Conservation (phyloP, 2,329 filamentous ascomycete genomes). For the Fusarium bactridioides region DNA sequence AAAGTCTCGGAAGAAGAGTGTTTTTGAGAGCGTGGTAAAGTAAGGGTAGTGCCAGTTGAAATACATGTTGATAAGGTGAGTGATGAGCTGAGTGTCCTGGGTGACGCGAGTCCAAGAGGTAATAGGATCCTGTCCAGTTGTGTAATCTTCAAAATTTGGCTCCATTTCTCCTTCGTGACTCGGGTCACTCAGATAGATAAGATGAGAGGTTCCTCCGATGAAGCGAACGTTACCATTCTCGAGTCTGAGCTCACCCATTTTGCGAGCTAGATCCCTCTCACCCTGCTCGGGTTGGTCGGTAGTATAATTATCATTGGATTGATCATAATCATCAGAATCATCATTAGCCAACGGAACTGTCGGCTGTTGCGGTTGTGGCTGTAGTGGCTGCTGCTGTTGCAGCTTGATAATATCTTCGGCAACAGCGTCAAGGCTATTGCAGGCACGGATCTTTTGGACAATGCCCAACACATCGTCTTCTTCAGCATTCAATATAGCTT, state of each 20-base stretch:
- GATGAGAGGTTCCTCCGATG: constrained; percentile 91
- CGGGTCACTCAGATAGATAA: constrained; percentile 77
- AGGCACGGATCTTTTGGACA: constrained; percentile 87
- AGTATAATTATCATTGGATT: constrained; percentile 51
- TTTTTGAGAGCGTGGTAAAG: constrained; percentile 89
- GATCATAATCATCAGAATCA: constrained; percentile 52
- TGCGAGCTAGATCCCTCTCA: constrained; percentile 86
- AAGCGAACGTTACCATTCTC: constrained; percentile 90
- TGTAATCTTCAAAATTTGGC: constrained; percentile 55
- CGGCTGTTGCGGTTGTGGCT: constrained; percentile 51
- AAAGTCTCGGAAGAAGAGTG: constrained; percentile 87
- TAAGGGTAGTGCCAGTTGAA: constrained; percentile 98
- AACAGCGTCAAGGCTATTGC: constrained; percentile 70
- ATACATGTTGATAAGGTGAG: constrained; percentile 95
- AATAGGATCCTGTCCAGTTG: constrained; percentile 71
- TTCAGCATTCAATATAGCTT: constrained; percentile 88
- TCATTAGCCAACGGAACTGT: constrained; percentile 48
- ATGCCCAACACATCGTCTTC: constrained; percentile 86
- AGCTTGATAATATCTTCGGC: constrained; percentile 62
- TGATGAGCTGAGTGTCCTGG: constrained; percentile 77
- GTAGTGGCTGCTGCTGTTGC: constrained; percentile 45
- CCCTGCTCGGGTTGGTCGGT: constrained; percentile 56
- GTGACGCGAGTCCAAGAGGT: constrained; percentile 91
- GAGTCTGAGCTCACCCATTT: constrained; percentile 89
- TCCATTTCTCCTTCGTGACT: constrained; percentile 50